Base-by-base conservation (phyloP, 2,329 filamentous ascomycete species). In the Orbilia brochopaga region DNA sequence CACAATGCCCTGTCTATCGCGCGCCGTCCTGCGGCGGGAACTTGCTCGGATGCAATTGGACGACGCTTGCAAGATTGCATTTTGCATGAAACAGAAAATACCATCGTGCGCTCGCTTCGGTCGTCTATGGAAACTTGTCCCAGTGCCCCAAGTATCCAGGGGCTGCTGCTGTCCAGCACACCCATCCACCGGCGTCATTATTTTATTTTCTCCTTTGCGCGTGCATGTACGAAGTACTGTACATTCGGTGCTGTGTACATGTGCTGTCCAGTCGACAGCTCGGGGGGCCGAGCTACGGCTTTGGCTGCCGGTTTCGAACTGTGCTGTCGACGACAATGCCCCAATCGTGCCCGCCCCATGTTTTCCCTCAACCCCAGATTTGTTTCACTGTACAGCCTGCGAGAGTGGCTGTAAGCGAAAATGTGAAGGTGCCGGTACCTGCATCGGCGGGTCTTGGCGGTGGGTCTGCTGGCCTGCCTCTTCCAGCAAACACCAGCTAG, bases 391-490 rank as follows among this genome's bases (percentile, higher is more conserved):
- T 27, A 51, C 46, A 30, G 46, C 37, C 37, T 23, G 51, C n/a
- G n/a, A 19, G 24, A 56, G 37, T 56, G 60, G 51, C 30, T 48
- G 30, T 59, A 72, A 72, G 67, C 67, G 67, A 72, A 72, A 48
- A 65, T 61, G 55, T 59, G 60, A 60, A 65, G 60, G 67, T 64
- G 27, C 48, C 60, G 60, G 67, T 72, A 65, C 67, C 67, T 72
- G 67, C 67, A 61, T 63, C 44, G 17, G 8, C 7, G 5, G 17
- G 44, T 23, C 44, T 48, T 48, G 44, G 44, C 55, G 19, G 32
- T 23, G 59, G 54, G 32, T 61, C 15, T n/a, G 17, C 44, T 15
- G 15, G 61, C 56, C 56, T 51, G 2, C 53, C 24, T 37, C 21
- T 42, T 63, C 63, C 48, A 50, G 46, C 58, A 27, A n/a, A n/a